phyloP scores from a whole-genome alignment of 345 rosid genomes.

The Populus pruinosa region DNA sequence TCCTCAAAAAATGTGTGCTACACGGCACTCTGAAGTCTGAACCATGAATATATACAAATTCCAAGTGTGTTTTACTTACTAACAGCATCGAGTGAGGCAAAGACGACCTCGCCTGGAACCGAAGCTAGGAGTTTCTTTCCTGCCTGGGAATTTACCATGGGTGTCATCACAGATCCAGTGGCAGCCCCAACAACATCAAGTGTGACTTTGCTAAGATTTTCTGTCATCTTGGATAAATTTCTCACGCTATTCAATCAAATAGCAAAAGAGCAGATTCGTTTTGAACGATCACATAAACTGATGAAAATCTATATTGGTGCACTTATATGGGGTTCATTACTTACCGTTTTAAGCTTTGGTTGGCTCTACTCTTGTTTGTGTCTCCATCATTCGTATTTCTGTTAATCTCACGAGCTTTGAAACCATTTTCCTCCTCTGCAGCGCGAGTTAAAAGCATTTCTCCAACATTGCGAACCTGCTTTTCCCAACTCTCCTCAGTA shows the following conservation, averaged over 20 bases:
- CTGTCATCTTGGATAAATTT: slow-evolving; percentile 70
- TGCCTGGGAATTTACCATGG: slow-evolving; percentile 61
- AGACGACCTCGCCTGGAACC: slow-evolving; percentile 82
- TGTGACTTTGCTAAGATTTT: slow-evolving; percentile 74
- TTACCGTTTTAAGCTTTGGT: slow-evolving; percentile 75
- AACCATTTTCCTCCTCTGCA: slow-evolving; percentile 41
- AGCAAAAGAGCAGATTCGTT: neutral
- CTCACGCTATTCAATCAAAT: slow-evolving; percentile 42
- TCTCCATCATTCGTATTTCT: slow-evolving; percentile 31
- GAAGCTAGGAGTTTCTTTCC: slow-evolving; percentile 67
- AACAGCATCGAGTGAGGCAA: slow-evolving; percentile 86
- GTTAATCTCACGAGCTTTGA: slow-evolving; percentile 25
- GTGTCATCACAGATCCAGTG: slow-evolving; percentile 66
- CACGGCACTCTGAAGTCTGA: neutral
- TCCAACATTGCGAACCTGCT: slow-evolving; percentile 72
- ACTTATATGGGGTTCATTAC: slow-evolving; percentile 30
- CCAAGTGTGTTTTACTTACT: slow-evolving; percentile 45
- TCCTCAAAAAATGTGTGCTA: too few relatives aligned
- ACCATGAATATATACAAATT: neutral
- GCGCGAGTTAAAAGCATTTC: slow-evolving; percentile 58
- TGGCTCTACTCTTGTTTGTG: slow-evolving; percentile 50
- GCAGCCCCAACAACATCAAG: slow-evolving; percentile 61
- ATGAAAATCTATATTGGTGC: neutral
- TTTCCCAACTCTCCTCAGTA: neutral
- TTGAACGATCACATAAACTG: neutral